phyloP scores from a whole-genome alignment of 805 yeast genomes.

The Starmera amethionina region DNA sequence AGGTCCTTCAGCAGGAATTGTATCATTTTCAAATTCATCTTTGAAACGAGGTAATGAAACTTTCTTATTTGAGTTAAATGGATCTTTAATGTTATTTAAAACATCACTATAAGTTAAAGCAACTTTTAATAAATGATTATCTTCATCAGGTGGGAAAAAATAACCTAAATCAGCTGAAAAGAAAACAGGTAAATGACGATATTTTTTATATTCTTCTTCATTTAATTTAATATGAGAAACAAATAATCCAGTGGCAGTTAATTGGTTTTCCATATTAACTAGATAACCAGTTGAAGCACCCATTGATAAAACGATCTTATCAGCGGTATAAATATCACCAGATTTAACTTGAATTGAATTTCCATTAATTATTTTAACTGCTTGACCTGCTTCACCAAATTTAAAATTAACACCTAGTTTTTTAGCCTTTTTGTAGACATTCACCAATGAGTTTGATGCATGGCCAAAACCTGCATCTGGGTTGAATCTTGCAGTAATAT shows the following conservation, averaged over 20 bases:
- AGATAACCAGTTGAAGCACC: conserved; percentile 30
- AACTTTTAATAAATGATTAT: conserved; percentile 26
- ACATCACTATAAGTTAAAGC: conserved; percentile 23
- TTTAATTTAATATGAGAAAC: conserved; percentile 28
- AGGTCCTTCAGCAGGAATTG: conserved; percentile 24
- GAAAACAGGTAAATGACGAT: conserved; percentile 30
- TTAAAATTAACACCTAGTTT: conserved; percentile 24
- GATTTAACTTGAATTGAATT: conserved; percentile 14
- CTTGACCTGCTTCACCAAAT: conserved; percentile 23
- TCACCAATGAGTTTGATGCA: conserved; percentile 28
- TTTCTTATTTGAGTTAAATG: conserved; percentile 6
- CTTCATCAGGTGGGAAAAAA: conserved; percentile 37
- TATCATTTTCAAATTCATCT: conserved; percentile 19
- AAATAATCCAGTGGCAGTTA: conserved; percentile 27
- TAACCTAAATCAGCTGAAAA: conserved; percentile 34
- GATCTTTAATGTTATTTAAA: conserved; percentile 14
- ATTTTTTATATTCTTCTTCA: conserved; percentile 24
- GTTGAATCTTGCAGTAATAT: conserved; percentile 23
- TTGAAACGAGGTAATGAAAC: conserved; percentile 27
- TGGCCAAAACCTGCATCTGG: conserved; percentile 34
- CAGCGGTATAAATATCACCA: conserved; percentile 18
- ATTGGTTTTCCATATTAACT: conserved; percentile 22
- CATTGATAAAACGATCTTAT: conserved; percentile 23
- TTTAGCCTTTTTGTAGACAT: conserved; percentile 20
- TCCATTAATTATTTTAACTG: conserved; percentile 6